phyloP scores from a whole-genome alignment of 2,329 filamentous ascomycete genomes.

The Apiospora phragmitis region DNA sequence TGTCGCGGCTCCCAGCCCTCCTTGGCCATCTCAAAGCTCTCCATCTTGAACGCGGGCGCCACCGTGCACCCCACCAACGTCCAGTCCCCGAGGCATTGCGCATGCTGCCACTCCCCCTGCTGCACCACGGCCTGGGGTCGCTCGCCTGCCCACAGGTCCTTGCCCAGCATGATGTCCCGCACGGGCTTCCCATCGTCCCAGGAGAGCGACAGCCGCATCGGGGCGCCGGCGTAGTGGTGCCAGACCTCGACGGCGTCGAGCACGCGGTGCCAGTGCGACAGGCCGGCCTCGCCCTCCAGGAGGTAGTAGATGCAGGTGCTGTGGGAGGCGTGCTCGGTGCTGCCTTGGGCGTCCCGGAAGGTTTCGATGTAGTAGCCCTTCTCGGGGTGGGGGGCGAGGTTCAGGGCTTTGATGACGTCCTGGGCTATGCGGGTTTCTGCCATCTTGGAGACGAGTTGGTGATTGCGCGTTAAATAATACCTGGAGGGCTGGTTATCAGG shows the following conservation, averaged over 20 bases:
- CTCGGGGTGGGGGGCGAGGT: slow-evolving; percentile 45
- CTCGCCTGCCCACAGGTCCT: slow-evolving; percentile 41
- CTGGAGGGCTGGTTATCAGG: too few relatives aligned
- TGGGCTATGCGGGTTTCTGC: slow-evolving; percentile 35
- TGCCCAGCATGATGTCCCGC: slow-evolving; percentile 39
- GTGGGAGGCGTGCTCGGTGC: slow-evolving; percentile 36
- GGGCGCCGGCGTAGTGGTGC: slow-evolving; percentile 56
- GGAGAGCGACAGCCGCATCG: slow-evolving; percentile 46
- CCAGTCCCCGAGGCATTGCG: slow-evolving; percentile 46
- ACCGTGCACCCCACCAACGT: slow-evolving; percentile 45
- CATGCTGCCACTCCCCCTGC: slow-evolving; percentile 46
- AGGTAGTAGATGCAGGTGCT: slow-evolving; percentile 56
- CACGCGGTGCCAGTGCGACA: slow-evolving; percentile 52
- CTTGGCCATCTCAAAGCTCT: slow-evolving; percentile 29
- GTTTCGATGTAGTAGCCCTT: slow-evolving; percentile 52
- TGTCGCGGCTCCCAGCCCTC: slow-evolving; percentile 26
- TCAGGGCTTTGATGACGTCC: slow-evolving; percentile 44
- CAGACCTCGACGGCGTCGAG: slow-evolving; percentile 49
- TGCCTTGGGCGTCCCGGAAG: slow-evolving; percentile 40
- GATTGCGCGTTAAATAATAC: too few relatives aligned
- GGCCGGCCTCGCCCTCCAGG: slow-evolving; percentile 38
- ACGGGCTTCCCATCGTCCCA: slow-evolving; percentile 41
- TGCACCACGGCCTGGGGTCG: slow-evolving; percentile 44
- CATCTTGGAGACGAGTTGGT: background rate
- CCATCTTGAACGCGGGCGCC: slow-evolving; percentile 27